Evolutionary conservation across 192 early-diverging fungal genomes (phyloP).

Genomic region (Rhizoclosmatium globosum): DNA sequence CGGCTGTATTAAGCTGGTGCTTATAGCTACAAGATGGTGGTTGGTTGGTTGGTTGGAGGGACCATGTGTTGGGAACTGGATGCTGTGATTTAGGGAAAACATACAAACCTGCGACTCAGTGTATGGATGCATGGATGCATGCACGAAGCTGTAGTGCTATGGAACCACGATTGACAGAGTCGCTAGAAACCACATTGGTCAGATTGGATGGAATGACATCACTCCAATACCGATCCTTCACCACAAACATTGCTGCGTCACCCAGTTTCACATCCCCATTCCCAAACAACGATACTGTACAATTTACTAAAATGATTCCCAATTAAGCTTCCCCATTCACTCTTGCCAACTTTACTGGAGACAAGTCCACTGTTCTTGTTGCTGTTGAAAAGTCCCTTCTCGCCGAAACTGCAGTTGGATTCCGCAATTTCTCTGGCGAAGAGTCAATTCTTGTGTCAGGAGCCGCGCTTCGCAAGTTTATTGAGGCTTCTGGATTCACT

Average conservation of each 20-base stretch:
- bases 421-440: constrained; percentile 70
- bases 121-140: too few species aligned
- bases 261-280: neutral
- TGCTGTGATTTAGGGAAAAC: neutral
- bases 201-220: too few species aligned
- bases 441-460: constrained; percentile 68
- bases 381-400: constrained; percentile 78
- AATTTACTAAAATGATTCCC: neutral
- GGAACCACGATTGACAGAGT: too few species aligned
- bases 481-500: constrained; percentile 61
- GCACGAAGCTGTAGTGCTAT: too few species aligned
- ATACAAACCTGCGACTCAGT: too few species aligned
- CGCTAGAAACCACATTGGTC: too few species aligned
- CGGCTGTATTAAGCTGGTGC: too few species aligned
- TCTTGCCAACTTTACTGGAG: constrained; percentile 63
- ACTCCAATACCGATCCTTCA: too few species aligned
- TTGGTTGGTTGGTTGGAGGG: neutral
- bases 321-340: constrained; percentile 78
- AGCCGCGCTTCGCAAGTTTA: constrained; percentile 61
- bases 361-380: constrained; percentile 70
- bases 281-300: neutral
- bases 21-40: too few species aligned
- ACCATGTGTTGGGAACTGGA: neutral
- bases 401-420: constrained; percentile 60
- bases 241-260: too few species aligned